These are phyloP conservation scores for Erodium texanum DNA, from an alignment of 441 rosid species.

Conservation along the genomic window DNA sequence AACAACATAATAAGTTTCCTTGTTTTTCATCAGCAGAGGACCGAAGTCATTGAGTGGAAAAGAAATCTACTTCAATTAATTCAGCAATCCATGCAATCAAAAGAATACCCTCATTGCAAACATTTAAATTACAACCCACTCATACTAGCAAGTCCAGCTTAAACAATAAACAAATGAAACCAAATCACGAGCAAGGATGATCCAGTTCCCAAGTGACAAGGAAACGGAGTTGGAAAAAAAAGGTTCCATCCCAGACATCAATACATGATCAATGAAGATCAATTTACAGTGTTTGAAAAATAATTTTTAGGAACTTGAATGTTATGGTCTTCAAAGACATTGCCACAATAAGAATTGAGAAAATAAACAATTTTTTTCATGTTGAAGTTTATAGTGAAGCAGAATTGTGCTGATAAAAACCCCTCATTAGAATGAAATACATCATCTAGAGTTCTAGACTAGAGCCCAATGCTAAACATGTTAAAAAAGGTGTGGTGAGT, in stretches of 20 bases:
- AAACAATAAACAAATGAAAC: not conserved
- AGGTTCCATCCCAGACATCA: not conserved
- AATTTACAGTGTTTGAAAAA: not conserved
- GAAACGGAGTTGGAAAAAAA: not conserved
- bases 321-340: not conserved
- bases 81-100: not conserved
- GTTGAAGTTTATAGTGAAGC: too few species aligned
- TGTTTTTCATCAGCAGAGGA: not conserved
- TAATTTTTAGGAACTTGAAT: not conserved
- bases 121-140: too few species aligned
- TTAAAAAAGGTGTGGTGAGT: not conserved
- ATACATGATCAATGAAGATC: not conserved
- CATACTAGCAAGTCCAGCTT: not conserved
- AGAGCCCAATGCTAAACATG: not conserved
- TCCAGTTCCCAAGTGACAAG: not conserved
- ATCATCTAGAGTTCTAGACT: not conserved
- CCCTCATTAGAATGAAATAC: too few species aligned
- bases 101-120: not conserved
- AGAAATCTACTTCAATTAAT: not conserved
- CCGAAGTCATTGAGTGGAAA: not conserved
- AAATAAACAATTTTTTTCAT: not conserved
- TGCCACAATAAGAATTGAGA: not conserved
- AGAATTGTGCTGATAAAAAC: too few species aligned
- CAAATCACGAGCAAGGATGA: not conserved
- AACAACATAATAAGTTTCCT: not conserved